Conservation (phyloP, 2,329 filamentous ascomycete species). For the Aspergillus sp. region DNA sequence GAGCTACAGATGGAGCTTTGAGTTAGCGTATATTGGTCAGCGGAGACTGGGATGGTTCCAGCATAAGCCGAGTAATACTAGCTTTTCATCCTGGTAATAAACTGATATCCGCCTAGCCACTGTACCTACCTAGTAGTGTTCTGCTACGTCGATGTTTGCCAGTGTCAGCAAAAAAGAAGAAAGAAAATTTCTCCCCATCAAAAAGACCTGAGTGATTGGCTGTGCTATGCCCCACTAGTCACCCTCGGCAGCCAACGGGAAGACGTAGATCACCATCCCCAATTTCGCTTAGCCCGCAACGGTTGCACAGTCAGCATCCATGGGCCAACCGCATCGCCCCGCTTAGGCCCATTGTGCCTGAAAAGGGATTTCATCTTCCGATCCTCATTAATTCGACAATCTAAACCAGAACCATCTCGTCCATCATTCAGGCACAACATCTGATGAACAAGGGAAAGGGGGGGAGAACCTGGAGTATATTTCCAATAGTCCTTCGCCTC, state of each 20-base stretch:
- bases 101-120: no score
- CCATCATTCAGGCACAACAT: not conserved
- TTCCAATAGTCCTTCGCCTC: not conserved
- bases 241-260: constrained; percentile 23
- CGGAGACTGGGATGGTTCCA: no score
- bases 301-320: constrained; percentile 16
- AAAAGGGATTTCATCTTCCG: constrained; percentile 3
- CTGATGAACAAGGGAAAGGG: not conserved
- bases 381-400: no score
- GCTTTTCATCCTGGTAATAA: no score
- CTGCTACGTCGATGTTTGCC: not conserved
- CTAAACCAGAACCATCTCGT: no score
- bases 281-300: constrained; percentile 33
- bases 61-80: no score
- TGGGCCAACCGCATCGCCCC: constrained; percentile 17
- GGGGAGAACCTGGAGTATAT: not conserved
- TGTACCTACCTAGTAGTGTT: no score
- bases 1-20: not conserved
- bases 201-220: constrained; percentile 16
- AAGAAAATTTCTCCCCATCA: not conserved
- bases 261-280: constrained; percentile 19
- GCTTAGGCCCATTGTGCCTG: constrained; percentile 18
- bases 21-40: not conserved
- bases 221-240: constrained; percentile 12
- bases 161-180: not conserved